Evolutionary conservation across 176 grass and related monocot species (phyloP).

Genomic region (Carex parvula): DNA sequence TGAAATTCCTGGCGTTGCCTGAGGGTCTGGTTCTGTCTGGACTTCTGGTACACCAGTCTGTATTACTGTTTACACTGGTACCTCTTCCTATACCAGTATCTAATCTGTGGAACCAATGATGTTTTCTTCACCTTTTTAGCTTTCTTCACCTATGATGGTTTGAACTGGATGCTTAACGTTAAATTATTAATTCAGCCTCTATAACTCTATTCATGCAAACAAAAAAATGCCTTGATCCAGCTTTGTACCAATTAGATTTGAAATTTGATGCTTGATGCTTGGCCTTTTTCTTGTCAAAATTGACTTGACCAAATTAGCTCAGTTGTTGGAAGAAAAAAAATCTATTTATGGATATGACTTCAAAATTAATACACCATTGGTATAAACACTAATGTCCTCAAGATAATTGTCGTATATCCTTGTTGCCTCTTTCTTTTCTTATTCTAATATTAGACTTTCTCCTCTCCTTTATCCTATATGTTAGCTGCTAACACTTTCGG

Average conservation of each 20-base stretch:
- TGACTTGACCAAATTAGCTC: not conserved
- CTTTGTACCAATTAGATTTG: not conserved
- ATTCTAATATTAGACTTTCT: not conserved
- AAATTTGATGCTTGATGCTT: not conserved
- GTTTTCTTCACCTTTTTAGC: not conserved
- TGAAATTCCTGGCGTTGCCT: not conserved
- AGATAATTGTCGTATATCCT: not conserved
- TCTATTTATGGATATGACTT: not conserved
- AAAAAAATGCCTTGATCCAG: not conserved
- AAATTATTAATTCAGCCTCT: no score
- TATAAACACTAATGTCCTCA: not conserved
- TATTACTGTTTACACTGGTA: not conserved
- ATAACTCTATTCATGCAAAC: not conserved
- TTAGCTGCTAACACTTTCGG: constrained; percentile 18
- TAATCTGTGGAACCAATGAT: not conserved
- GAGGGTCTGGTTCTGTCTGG: not conserved
- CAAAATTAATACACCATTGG: not conserved
- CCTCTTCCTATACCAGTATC: not conserved
- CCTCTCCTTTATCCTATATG: not conserved
- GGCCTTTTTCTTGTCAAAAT: not conserved
- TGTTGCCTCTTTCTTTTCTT: not conserved
- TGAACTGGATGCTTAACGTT: not conserved
- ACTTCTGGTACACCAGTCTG: not conserved
- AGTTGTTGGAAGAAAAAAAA: not conserved
- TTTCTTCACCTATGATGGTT: not conserved